These are phyloP conservation scores for Rhizopogon parksii DNA, from an alignment of 1,284 basidiomycete species.

Conservation along the genomic window DNA sequence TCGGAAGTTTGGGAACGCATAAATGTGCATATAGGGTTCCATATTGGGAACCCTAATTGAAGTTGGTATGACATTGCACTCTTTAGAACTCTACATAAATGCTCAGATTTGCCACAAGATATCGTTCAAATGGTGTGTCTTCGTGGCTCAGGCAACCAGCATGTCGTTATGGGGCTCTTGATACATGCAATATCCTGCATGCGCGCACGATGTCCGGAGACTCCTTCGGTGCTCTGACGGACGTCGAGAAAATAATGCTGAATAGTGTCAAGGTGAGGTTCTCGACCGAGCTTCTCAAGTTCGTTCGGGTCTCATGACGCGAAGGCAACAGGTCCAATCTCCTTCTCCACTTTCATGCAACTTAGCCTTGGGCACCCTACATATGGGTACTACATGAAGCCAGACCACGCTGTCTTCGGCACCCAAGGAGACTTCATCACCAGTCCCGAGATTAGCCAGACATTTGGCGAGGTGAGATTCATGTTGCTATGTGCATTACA, in stretches of 20 bases:
- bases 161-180: background rate
- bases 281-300: constrained; percentile 1
- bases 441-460: constrained; percentile 93
- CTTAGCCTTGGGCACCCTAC: constrained; percentile 82
- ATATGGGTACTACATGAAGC: constrained; percentile 85
- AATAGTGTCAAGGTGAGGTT: constrained; percentile 58
- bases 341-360: constrained; percentile 84
- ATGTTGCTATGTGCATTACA: constrained; percentile 1
- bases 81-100: constrained; percentile 1
- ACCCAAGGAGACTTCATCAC: constrained; percentile 91
- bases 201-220: background rate
- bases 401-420: constrained; percentile 74
- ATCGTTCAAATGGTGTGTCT: background rate
- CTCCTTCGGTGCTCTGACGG: constrained; percentile 23
- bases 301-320: background rate
- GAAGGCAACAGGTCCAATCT: constrained; percentile 81
- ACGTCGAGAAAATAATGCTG: constrained; percentile 58
- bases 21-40: background rate
- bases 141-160: constrained; percentile 5
- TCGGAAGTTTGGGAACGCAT: no score
- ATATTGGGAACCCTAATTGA: background rate
- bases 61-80: background rate
- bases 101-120: constrained; percentile 6
- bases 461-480: constrained; percentile 85
- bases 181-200: background rate